A percentile compares a stretch with the other conserved stretches of the same genome.
phyloP scores from a whole-genome alignment of 345 rosid genomes.

The Sapria himalayana region DNA sequence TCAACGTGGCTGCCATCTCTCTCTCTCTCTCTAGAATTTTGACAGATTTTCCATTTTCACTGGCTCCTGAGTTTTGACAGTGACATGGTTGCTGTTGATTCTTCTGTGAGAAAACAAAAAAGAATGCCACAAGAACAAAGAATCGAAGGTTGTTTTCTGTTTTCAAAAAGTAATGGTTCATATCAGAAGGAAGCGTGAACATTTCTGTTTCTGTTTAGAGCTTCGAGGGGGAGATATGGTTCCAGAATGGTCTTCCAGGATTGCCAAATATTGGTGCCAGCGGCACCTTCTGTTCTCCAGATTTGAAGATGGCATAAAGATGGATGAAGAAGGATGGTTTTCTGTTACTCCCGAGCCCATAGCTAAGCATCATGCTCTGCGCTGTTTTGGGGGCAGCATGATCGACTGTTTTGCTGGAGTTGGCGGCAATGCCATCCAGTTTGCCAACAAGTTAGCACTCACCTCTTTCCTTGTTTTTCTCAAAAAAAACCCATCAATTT shows the following conservation, averaged over 20 bases:
- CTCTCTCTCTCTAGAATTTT: too few species aligned
- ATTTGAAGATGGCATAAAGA: slow-evolving; percentile 61
- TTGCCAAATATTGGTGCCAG: slow-evolving; percentile 72
- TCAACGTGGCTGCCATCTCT: too few species aligned
- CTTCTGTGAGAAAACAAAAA: too few species aligned
- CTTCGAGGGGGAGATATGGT: slow-evolving; percentile 14
- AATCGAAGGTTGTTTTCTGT: too few species aligned
- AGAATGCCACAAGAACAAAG: too few species aligned
- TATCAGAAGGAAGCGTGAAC: too few species aligned
- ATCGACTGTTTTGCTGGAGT: slow-evolving; percentile 84
- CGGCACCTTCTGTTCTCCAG: slow-evolving; percentile 57
- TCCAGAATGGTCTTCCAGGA: slow-evolving; percentile 23
- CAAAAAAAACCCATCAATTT: neutral
- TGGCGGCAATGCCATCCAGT: slow-evolving; percentile 91
- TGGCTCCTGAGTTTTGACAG: too few species aligned
- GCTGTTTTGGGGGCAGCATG: slow-evolving; percentile 31
- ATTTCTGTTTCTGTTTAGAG: too few species aligned
- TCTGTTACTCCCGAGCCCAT: slow-evolving; percentile 86
- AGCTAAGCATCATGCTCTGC: slow-evolving; percentile 69
- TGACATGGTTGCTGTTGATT: too few species aligned
- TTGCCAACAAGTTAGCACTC: slow-evolving; percentile 37
- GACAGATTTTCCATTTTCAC: too few species aligned
- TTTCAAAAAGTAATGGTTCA: too few species aligned
- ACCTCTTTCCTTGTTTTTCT: slow-evolving; percentile 1
- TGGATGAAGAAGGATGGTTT: slow-evolving; percentile 99